Percentiles rank a stretch among this genome's conserved stretches.
Evolutionary conservation across 192 early-diverging fungal genomes (phyloP).

Genomic region (Kappamyces sp.): DNA sequence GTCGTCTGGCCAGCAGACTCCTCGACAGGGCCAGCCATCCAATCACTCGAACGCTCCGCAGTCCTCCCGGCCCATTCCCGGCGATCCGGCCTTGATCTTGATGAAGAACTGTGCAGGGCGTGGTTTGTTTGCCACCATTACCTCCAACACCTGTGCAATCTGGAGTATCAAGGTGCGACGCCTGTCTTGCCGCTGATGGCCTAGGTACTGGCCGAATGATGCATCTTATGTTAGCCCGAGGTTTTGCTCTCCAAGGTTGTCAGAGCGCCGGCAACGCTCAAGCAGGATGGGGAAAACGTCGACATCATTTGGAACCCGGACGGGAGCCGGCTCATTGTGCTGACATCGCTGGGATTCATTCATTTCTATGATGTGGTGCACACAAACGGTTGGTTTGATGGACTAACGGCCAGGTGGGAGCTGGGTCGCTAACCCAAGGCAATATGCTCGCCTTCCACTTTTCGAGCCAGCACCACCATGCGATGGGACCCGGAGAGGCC

Average conservation of each 20-base stretch:
- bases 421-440: conserved; percentile 34
- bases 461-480: conserved; percentile 51
- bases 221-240: conserved; percentile 45
- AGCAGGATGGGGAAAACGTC: conserved; percentile 69
- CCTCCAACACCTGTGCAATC: conserved; percentile 53
- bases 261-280: conserved; percentile 55
- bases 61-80: too few relatives aligned
- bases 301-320: conserved; percentile 72
- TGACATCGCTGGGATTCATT: conserved; percentile 64
- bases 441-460: conserved; percentile 57
- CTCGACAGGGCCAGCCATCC: too few relatives aligned
- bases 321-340: conserved; percentile 53
- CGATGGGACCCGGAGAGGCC: conserved; percentile 64
- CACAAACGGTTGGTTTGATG: conserved; percentile 1
- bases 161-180: conserved; percentile 59
- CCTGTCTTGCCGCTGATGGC: not conserved
- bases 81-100: too few relatives aligned
- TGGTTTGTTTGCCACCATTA: conserved; percentile 51
- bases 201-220: not conserved
- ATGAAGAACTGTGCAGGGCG: too few relatives aligned
- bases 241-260: conserved; percentile 58
- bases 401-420: not conserved
- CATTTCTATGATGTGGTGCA: conserved; percentile 58
- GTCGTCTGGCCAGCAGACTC: too few relatives aligned
- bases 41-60: too few relatives aligned